phyloP scores from a whole-genome alignment of 1,284 basidiomycete genomes.

The Ganoderma lucidum region DNA sequence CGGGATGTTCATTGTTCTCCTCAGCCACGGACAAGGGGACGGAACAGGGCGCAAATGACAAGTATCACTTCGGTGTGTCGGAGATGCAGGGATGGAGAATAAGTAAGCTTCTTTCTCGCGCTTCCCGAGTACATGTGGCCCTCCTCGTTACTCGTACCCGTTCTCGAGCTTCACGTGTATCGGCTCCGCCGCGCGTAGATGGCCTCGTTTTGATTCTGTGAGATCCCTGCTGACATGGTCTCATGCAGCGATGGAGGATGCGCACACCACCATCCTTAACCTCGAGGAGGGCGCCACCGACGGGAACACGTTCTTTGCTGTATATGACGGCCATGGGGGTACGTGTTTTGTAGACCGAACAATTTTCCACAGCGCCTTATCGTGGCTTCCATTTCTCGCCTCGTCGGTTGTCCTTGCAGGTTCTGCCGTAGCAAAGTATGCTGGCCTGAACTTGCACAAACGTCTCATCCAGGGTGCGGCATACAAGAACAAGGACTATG shows the following conservation, averaged over 20 bases:
- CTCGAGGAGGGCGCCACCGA: conserved; percentile 60
- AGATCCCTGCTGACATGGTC: conserved; percentile 5
- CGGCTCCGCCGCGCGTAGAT: background rate
- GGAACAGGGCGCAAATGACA: conserved; percentile 80
- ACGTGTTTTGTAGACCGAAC: conserved; percentile 26
- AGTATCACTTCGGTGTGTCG: conserved; percentile 84
- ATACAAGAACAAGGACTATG: conserved; percentile 78
- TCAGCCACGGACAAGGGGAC: conserved; percentile 88
- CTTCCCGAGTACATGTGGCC: background rate
- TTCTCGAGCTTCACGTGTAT: conserved; percentile 13
- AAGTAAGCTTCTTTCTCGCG: conserved; percentile 64
- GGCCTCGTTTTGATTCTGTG: conserved; percentile 13
- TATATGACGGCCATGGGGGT: conserved; percentile 99
- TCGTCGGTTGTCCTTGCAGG: conserved; percentile 55
- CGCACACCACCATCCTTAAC: conserved; percentile 86
- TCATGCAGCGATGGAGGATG: conserved; percentile 93
- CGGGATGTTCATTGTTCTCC: conserved; percentile 16
- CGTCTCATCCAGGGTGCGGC: conserved; percentile 78
- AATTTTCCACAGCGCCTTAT: conserved; percentile 16
- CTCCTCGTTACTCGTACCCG: conserved; percentile 11
- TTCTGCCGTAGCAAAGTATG: conserved; percentile 88
- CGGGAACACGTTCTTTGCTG: conserved; percentile 89
- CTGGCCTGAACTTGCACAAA: conserved; percentile 89
- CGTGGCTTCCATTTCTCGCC: background rate
- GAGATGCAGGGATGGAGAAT: conserved; percentile 99